Evolutionary conservation across 306 rosid species (phyloP), one percentile per base, ranked within the genome.

Genomic region (Cotoneaster glaucophyllus): DNA sequence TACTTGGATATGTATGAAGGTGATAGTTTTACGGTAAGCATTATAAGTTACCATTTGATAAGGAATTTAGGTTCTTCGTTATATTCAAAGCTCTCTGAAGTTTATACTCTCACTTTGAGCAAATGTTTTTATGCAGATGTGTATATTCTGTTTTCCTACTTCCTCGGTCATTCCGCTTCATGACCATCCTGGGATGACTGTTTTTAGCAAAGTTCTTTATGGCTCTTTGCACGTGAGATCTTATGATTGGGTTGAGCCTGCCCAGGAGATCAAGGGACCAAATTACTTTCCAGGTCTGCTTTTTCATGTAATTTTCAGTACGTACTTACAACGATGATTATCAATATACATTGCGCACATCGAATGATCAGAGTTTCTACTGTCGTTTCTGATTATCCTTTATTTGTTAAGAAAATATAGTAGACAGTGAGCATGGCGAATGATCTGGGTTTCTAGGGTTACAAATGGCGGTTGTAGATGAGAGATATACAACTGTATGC

Each of bases 171-270:
- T 95, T 82, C 97, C 97, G 53, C 97, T 95, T 24, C 98, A 95
- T 66, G 98, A 90, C 83, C 98, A 92, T 82, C 98, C 98, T n/a
- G 88, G 86, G 83, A 95, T 95, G 98, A 92, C 96, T 71, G 97
- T 95, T 77, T 90, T 89, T 75, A 95, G 97, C 89, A 95, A 95
- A 89, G 78, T 92, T 86, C 92, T 95, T 28, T 95, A 88, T 73
- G 98, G 98, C 73, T 94, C 97, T 81, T 80, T 94, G 88, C 96
- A 90, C 77, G 96, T 94, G 77, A 94, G 91, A 91, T 96, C 93
- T 78, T 94, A 94, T 82, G 96, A 94, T 70, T 94, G 98, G 98
- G 92, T 94, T 44, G 98, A 92, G 79, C 96, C 97, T 76, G 87
- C 96, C 74, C 74, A 58, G 76, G 86, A 87, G 85, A 88, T 76